phyloP scores from a whole-genome alignment of 768 basidiomycete genomes.

The Hirschioporus abietinus region DNA sequence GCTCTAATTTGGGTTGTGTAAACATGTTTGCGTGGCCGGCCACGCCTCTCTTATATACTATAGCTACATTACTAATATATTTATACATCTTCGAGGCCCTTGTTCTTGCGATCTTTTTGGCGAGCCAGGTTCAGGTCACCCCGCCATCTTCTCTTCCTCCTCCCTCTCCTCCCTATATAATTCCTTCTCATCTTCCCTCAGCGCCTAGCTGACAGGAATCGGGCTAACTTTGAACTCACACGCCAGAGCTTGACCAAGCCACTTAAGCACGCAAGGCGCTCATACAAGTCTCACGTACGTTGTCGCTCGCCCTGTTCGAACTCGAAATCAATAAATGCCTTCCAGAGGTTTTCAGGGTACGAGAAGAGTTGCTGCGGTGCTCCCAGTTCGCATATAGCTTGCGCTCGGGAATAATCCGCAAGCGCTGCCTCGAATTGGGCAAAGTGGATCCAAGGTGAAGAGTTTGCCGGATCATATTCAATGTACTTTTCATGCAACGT shows the following conservation, averaged over 20 bases:
- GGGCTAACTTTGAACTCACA: constrained; percentile 84
- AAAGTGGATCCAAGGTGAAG: constrained; percentile 93
- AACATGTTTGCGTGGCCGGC: no score
- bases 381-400: constrained; percentile 92
- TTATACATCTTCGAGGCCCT: constrained; percentile 80
- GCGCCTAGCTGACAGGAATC: constrained; percentile 57
- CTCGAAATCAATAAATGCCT: constrained; percentile 96
- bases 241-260: constrained; percentile 98
- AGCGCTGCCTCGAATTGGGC: constrained; percentile 87
- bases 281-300: constrained; percentile 78
- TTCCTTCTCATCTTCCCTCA: constrained; percentile 72
- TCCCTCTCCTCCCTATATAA: constrained; percentile 41
- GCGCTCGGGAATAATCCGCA: constrained; percentile 82
- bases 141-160: constrained; percentile 51
- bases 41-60: no score
- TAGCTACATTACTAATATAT: no score
- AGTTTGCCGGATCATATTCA: constrained; percentile 90
- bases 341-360: constrained; percentile 94
- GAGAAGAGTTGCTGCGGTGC: constrained; percentile 78
- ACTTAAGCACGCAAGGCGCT: constrained; percentile 77
- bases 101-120: constrained; percentile 76
- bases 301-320: constrained; percentile 90
- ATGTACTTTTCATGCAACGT: constrained; percentile 91
- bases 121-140: constrained; percentile 70
- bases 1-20: no score